Base-by-base conservation (phyloP, 345 rosid genomes). In the Schrenkiella parvula region DNA sequence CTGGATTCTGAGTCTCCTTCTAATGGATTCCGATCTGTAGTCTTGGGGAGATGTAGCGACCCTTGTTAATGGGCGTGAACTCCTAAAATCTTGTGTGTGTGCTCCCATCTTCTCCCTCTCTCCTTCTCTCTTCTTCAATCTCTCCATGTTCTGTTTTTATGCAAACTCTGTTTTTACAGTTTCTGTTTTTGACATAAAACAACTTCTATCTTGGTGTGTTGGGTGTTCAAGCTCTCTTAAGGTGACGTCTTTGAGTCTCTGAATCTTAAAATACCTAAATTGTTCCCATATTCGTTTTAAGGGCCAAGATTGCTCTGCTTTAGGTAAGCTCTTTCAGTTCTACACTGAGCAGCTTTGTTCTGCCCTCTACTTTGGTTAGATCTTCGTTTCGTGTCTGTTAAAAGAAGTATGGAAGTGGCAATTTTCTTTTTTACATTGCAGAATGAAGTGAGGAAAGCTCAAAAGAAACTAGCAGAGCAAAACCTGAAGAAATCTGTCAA, bases 391-490 rank as follows among this genome's bases (percentile, higher is more conserved):
- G 42, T 64, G 52, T 35, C 37, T 75, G 17, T 11, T 64, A 29
- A 19, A 13, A 34, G 6, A 14, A 28, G 21, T 37, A 28, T 15
- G 25, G 5, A 63, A 35, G 44, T 55, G 38, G 37, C 8, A 57
- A 5, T 68, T 21, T 19, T 23, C 25, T 68, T 6, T 52, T 35
- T 46, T 18, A 47, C 41, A n/a, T 13, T 41, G 11, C 85, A 95
- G 98, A 80, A 79, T 59, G 81, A 87, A 78, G 80, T 95, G 58
- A 83, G 77, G 58, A 92, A 86, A 74, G 93, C 88, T 38, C 96
- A 92, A 52, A 95, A 95, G 83, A 92, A 82, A 84, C 84, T 90
- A 79, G 92, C 97, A 0, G 92, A 92, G 82, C 91, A 87, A 43
- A 95, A 92, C 81, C 73, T 82, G 56, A 84, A 80, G 72, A 91